These are phyloP conservation scores for Pulchroboletus neoregius DNA, from an alignment of 1,284 basidiomycete genomes.

Conservation along the genomic window DNA sequence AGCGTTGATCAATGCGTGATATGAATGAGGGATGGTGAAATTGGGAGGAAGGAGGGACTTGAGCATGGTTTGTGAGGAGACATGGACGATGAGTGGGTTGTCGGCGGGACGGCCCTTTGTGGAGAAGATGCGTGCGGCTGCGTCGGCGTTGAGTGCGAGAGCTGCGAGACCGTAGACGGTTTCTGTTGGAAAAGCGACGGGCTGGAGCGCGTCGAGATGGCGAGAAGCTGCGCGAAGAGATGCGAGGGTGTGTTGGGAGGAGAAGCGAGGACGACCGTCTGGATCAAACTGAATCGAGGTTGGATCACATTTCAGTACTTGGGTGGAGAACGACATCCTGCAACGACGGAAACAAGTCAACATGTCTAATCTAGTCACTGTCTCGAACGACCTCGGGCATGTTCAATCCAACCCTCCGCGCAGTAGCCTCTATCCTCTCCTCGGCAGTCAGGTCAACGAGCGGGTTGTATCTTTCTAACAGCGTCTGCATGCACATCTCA, in stretches of 20 bases:
- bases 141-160: constrained; percentile 65
- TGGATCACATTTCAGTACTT: constrained; percentile 52
- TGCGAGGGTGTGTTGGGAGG: constrained; percentile 42
- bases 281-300: constrained; percentile 48
- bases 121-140: constrained; percentile 75
- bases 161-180: constrained; percentile 98
- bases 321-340: constrained; percentile 16
- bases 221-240: constrained; percentile 48
- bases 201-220: constrained; percentile 43
- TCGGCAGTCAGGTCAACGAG: constrained; percentile 72
- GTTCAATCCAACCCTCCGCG: constrained; percentile 79
- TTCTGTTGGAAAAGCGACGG: constrained; percentile 94
- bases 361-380: background rate
- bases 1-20: constrained; percentile 67
- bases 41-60: constrained; percentile 60
- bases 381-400: constrained; percentile 43
- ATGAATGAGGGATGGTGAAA: constrained; percentile 60
- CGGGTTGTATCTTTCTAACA: constrained; percentile 86
- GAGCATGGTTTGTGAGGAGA: constrained; percentile 86
- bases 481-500: constrained; percentile 41
- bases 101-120: constrained; percentile 93
- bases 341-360: constrained; percentile 2
- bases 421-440: constrained; percentile 80
- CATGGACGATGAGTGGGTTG: constrained; percentile 97
- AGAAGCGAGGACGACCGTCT: constrained; percentile 41